Percentiles rank a stretch among this genome's conserved stretches.
phyloP scores from a whole-genome alignment of 2,329 filamentous ascomycete species.

The Fusarium fujikuroi region DNA sequence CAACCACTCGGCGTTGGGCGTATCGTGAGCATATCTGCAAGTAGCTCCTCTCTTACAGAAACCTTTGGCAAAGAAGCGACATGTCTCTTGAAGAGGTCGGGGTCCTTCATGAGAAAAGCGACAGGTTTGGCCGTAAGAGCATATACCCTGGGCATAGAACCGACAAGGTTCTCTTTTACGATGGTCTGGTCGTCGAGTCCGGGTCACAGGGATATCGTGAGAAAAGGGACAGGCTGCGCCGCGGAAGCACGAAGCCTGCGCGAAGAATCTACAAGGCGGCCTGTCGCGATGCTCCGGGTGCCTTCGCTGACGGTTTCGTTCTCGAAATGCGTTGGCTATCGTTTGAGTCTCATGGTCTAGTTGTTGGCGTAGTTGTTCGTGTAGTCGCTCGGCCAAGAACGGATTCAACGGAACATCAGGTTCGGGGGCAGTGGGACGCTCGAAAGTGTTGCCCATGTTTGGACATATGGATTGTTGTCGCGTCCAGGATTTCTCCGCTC shows the following conservation, averaged over 20 bases:
- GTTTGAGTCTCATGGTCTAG: background rate
- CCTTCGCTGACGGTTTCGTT: background rate
- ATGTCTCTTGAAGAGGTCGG: background rate
- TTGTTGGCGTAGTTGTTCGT: background rate
- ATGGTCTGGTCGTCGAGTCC: no score
- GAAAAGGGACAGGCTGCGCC: background rate
- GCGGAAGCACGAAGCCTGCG: background rate
- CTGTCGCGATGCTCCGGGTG: background rate
- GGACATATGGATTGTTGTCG: background rate
- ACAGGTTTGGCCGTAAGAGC: background rate
- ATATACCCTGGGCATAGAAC: background rate
- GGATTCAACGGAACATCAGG: no score
- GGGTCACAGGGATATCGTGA: background rate
- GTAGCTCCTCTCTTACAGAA: background rate
- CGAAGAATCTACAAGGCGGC: background rate
- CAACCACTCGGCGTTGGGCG: background rate
- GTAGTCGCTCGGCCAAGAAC: no score
- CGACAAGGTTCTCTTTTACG: background rate
- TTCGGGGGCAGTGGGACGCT: background rate
- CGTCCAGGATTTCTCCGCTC: no score
- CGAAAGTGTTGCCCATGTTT: background rate
- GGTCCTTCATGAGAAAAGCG: background rate
- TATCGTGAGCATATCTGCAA: background rate
- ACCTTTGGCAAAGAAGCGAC: background rate
- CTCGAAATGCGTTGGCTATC: background rate